These are phyloP conservation scores for Yamadazyma akitaensis DNA, from an alignment of 805 yeast genomes.

Conservation along the genomic window DNA sequence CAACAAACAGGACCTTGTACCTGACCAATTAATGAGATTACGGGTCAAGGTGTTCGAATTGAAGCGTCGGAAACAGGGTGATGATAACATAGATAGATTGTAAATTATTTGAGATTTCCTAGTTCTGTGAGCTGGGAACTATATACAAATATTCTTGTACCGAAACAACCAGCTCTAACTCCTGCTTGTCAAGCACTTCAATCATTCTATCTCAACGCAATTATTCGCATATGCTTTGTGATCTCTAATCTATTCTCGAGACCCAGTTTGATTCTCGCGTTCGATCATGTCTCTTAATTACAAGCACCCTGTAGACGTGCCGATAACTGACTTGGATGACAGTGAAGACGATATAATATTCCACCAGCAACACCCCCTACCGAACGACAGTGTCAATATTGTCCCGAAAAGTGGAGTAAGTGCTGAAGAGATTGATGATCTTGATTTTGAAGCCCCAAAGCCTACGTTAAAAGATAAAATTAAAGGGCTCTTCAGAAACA, in stretches of 20 bases:
- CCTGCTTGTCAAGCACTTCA: too few relatives aligned
- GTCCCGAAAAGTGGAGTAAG: neutral
- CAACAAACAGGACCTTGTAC: constrained; percentile 30
- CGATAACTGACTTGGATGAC: constrained; percentile 52
- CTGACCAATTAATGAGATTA: constrained; percentile 53
- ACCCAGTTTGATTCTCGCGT: neutral
- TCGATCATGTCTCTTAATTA: constrained; percentile 13
- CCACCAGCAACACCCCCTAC: constrained; percentile 14
- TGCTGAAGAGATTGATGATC: constrained; percentile 4
- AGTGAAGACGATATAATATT: constrained; percentile 32
- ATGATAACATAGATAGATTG: constrained; percentile 2
- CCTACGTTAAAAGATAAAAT: constrained; percentile 4
- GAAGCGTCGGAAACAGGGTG: neutral
- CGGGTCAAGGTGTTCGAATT: constrained; percentile 41
- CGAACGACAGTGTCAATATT: neutral
- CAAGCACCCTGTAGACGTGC: constrained; percentile 47
- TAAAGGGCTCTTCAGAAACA: neutral
- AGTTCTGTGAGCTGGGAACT: too few relatives aligned
- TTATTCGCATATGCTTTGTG: too few relatives aligned
- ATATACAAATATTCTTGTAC: too few relatives aligned
- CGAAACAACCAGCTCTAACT: too few relatives aligned
- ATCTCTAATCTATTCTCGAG: too few relatives aligned
- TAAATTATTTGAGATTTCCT: neutral
- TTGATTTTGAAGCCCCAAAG: constrained; percentile 8
- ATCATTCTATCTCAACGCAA: too few relatives aligned